Base-by-base conservation (phyloP, 2,329 filamentous ascomycete species). In the Periglandula ipomoeae region DNA sequence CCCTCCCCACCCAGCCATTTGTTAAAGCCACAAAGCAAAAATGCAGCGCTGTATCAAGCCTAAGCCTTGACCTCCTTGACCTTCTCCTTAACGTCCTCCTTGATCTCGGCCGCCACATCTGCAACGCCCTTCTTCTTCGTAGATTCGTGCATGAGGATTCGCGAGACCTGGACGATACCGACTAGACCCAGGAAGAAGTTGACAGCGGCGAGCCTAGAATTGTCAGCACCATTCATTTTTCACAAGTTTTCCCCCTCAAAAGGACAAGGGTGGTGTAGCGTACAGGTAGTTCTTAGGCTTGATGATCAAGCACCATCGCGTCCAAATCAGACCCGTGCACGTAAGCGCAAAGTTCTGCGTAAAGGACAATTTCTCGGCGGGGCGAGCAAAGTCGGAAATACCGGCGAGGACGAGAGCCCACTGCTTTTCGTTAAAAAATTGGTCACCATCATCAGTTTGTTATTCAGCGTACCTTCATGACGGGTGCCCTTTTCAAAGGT, bases 121-220 rank as follows among this genome's bases (percentile, higher is more conserved):
- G 60, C 53, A 34, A 64, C 56, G 48, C 62, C 58, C 52, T 72
- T 66, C 71, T 87, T 82, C 62, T 83, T 69, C 52, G 74, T 76
- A 56, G 73, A 68, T 59, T 84, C 75, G 66, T 83, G 85, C 60
- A 79, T 49, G 58, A 81, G 68, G 62, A 97, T 96, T 60, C 93
- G 84, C 56, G 72, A 72, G 56, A 88, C 76, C 75, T 98, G 93
- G 56, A 88, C 78, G 51, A 87, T 72, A 60, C 93, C 93, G 54
- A 96, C 90, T 57, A 85, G 72, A 61, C 87, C 91, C 59, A 98
- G 85, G 78, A 96, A 94, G 80, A 96, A 96, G 81, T 98, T 98
- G 65, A 97, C 93, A 48, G 89, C 83, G 53, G 93, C 93, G 51
- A 98, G 83, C 53, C 85, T 89, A 53, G n/a, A 19, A 23, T 23